Base-by-base conservation (phyloP, 768 basidiomycete species). In the Obba rivulosa region DNA sequence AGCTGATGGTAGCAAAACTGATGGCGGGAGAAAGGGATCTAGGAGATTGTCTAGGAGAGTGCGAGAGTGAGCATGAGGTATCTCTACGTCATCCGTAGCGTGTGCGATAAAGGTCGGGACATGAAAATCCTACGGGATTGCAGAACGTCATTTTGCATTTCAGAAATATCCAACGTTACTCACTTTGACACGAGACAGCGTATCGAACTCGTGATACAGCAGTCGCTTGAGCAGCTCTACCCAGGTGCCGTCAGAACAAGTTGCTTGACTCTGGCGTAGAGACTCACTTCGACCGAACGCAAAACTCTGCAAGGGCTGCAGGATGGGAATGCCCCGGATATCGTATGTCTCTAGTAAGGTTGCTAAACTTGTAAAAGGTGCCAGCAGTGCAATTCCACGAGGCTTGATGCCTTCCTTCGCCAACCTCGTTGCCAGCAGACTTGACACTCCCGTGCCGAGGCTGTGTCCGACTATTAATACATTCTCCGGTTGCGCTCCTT, bases 381-480 rank as follows among this genome's bases (percentile, higher is more conserved):
- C 68, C 52, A 74, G 60, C 20, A 77, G 56, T 1, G 69, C 69
- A 8, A 77, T 46, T 7, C 73, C 73, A 24, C 69, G 61, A 0
- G 70, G 67, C 18, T 56, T 53, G 22, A 67, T 53, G 68, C 69
- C 71, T 50, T 78, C 71, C 1, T 49, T 51, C 11, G 68, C 67
- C 3, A 81, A 63, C 41, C 63, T 53, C 22, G 61, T 69, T 14
- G 66, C 72, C 9, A 75, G 62, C 45, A 59, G 71, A 22, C 71
- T 70, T 0, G 66, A 74, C 2, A 97, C 86, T 0, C 84, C 92
- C 0, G 93, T 93, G 1, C 94, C 94, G 11, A 98, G 70, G 54
- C 90, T 93, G 57, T 94, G 92, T 0, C 94, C 94, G 3, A 90
- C 70, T 37, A 98, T 63, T 3, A 92, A 69, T 34, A 96, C 73